Conservation (phyloP, 1,284 basidiomycete species). For the Pseudozyma pruni region DNA sequence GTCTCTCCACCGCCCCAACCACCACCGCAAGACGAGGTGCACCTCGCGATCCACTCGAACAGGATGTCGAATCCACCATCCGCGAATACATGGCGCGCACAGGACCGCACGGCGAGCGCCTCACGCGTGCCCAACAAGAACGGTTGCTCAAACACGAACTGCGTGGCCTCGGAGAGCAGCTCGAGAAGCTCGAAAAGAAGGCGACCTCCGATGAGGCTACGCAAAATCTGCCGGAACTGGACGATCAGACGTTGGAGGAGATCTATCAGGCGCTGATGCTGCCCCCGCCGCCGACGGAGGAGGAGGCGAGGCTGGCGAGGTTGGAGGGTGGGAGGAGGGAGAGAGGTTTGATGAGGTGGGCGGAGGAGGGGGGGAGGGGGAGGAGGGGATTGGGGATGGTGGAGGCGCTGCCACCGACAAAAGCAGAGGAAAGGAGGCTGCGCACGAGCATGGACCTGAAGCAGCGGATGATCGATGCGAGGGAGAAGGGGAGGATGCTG, state of each 20-base stretch:
- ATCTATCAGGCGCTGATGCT: constrained; percentile 57
- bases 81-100: constrained; percentile 45
- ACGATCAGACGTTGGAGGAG: constrained; percentile 58
- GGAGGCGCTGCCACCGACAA: constrained; percentile 3
- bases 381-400: constrained; percentile 11
- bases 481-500: constrained; percentile 29
- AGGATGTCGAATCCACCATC: constrained; percentile 27
- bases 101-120: constrained; percentile 36
- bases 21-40: background rate
- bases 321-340: constrained; percentile 31
- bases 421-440: constrained; percentile 15
- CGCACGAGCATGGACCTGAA: constrained; percentile 14
- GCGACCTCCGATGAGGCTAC: constrained; percentile 48
- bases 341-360: constrained; percentile 3
- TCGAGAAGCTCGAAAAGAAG: constrained; percentile 48
- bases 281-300: constrained; percentile 34
- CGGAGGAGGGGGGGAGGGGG: constrained; percentile 4
- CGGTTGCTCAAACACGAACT: constrained; percentile 53
- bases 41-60: constrained; percentile 18
- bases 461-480: constrained; percentile 35
- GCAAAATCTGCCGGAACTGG: constrained; percentile 54
- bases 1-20: background rate
- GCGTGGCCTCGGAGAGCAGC: constrained; percentile 34
- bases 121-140: constrained; percentile 38
- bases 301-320: constrained; percentile 39